phyloP scores from a whole-genome alignment of 768 basidiomycete species.

The Pleurotus pulmonarius region DNA sequence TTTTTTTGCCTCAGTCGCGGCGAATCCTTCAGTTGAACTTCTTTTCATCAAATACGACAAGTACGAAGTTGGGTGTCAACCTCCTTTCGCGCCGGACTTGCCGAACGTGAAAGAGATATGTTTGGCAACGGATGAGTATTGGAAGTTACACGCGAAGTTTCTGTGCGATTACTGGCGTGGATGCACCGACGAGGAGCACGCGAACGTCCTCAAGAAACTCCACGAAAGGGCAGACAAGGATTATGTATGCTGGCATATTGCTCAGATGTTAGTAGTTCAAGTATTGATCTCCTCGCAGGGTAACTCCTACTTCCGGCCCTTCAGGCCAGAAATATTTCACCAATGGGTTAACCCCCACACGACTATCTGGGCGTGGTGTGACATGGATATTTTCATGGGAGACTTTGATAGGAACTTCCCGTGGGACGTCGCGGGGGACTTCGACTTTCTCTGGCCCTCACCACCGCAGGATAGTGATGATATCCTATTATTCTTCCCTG shows the following conservation, averaged over 20 bases:
- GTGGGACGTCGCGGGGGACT: slow-evolving; percentile 8
- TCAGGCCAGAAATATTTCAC: slow-evolving; percentile 6
- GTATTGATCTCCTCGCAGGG: neutral
- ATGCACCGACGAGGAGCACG: neutral
- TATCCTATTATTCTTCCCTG: slow-evolving; percentile 1
- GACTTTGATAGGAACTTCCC: slow-evolving; percentile 7
- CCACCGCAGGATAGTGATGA: neutral
- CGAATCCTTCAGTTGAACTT: slow-evolving; percentile 8
- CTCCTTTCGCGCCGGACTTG: neutral
- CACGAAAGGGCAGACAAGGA: neutral
- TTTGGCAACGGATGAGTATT: slow-evolving; percentile 3
- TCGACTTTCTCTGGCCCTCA: slow-evolving; percentile 1
- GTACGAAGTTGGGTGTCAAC: neutral
- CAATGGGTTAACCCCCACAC: slow-evolving; percentile 9
- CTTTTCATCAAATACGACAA: slow-evolving; percentile 8
- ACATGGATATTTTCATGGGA: slow-evolving; percentile 9
- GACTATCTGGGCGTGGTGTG: slow-evolving; percentile 11
- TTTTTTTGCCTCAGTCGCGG: slow-evolving; percentile 9
- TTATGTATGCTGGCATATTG: neutral
- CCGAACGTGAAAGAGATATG: neutral
- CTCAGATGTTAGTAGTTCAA: neutral
- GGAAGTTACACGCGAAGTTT: slow-evolving; percentile 4
- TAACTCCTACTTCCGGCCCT: slow-evolving; percentile 7
- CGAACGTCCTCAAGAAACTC: neutral
- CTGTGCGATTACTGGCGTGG: slow-evolving; percentile 7